phyloP scores from a whole-genome alignment of 768 basidiomycete species.

The Naganishia kalamii region DNA sequence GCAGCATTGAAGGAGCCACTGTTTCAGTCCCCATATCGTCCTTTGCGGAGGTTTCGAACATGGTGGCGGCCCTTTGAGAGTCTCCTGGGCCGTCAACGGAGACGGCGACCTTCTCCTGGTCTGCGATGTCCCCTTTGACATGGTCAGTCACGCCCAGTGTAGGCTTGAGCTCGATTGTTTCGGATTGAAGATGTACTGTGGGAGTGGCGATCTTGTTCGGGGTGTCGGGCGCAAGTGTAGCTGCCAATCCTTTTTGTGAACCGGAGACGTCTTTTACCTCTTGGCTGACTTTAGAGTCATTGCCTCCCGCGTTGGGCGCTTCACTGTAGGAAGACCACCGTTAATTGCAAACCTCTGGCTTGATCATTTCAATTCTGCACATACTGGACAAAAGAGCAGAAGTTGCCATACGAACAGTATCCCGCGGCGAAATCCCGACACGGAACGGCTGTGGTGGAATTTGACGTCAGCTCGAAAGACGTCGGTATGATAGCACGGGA shows the following conservation, averaged over 20 bases:
- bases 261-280: too few species aligned
- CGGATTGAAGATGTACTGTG: too few species aligned
- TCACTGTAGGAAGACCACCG: conserved; percentile 1
- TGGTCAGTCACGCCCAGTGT: background rate
- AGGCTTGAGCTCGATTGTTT: too few species aligned
- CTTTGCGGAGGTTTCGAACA: background rate
- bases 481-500: background rate
- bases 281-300: too few species aligned
- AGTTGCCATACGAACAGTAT: conserved; percentile 42
- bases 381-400: conserved; percentile 46
- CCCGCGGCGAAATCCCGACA: conserved; percentile 44
- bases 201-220: background rate
- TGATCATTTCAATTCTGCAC: conserved; percentile 16
- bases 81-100: background rate
- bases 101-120: too few species aligned
- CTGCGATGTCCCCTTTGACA: background rate
- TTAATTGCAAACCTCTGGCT: too few species aligned
- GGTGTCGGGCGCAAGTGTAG: background rate
- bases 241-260: background rate
- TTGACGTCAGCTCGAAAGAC: background rate
- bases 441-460: conserved; percentile 31
- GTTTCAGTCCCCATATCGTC: background rate
- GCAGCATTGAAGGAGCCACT: background rate
- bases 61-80: background rate
- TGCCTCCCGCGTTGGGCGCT: too few species aligned